Percentiles rank a stretch among this genome's conserved stretches.
These are phyloP conservation scores for Periconia macrospinosa DNA, from an alignment of 2,329 filamentous ascomycete genomes.

Conservation along the genomic window DNA sequence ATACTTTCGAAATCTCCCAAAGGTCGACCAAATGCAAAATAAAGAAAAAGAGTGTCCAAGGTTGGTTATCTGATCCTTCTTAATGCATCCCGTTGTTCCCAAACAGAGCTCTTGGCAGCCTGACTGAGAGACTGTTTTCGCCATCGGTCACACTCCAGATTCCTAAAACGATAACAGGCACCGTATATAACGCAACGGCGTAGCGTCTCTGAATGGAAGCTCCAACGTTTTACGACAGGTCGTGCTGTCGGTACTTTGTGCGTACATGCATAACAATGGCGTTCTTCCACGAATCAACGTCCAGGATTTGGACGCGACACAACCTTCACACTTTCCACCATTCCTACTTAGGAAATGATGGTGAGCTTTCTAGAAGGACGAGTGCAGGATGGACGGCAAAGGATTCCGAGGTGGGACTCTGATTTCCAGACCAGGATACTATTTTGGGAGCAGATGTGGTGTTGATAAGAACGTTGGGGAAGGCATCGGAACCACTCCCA, in stretches of 20 bases:
- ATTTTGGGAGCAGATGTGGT: neutral
- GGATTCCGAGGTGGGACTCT: neutral
- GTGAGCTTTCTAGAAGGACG: neutral
- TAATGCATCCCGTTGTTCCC: neutral
- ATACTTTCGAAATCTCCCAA: neutral
- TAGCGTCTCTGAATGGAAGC: neutral
- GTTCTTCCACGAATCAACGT: conserved; percentile 6
- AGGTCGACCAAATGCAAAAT: neutral
- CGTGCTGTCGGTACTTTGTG: neutral
- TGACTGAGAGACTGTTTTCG: neutral
- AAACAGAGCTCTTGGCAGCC: neutral
- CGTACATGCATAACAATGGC: neutral
- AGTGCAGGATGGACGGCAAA: neutral
- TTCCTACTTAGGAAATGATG: neutral
- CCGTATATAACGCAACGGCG: neutral
- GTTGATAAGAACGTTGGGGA: neutral
- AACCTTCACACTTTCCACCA: neutral
- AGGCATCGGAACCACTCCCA: neutral
- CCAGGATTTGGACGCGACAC: neutral
- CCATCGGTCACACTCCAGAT: neutral
- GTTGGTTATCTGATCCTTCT: neutral
- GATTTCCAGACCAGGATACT: neutral
- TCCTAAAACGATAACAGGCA: neutral
- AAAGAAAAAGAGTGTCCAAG: neutral
- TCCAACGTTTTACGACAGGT: neutral